A percentile compares a stretch with the other conserved stretches of the same genome.
phyloP scores from a whole-genome alignment of 768 basidiomycete species.

The Mycena rosella region DNA sequence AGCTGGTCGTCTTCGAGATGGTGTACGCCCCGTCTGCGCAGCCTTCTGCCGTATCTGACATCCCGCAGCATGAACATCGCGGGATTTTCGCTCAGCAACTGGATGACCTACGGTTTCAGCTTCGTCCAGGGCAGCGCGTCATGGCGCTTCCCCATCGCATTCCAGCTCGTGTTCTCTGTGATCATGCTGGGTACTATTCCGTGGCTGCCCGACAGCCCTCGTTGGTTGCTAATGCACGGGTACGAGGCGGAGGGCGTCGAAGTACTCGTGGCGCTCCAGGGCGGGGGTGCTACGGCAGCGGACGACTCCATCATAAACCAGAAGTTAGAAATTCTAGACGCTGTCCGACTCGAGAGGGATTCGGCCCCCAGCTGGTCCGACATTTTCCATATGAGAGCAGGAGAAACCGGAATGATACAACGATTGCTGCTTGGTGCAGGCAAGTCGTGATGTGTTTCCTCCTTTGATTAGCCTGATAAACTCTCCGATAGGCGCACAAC shows the following conservation, averaged over 20 bases:
- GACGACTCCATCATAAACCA: conserved; percentile 56
- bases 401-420: conserved; percentile 60
- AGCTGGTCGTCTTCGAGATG: conserved; percentile 63
- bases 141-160: conserved; percentile 66
- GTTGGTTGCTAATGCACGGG: conserved; percentile 64
- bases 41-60: background rate
- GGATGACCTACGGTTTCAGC: conserved; percentile 68
- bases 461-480: background rate
- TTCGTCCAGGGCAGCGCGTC: conserved; percentile 57
- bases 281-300: conserved; percentile 47
- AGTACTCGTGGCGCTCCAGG: conserved; percentile 60
- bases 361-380: conserved; percentile 56
- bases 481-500: conserved; percentile 55
- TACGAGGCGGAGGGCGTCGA: conserved; percentile 54
- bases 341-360: conserved; percentile 58
- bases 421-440: conserved; percentile 59
- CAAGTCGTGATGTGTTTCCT: conserved; percentile 28
- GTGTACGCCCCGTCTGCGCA: conserved; percentile 48
- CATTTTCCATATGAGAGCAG: conserved; percentile 55
- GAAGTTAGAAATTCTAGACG: conserved; percentile 57
- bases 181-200: conserved; percentile 59
- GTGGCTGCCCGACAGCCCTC: conserved; percentile 62
- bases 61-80: conserved; percentile 60
- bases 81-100: conserved; percentile 64
- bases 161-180: conserved; percentile 61